Conservation (phyloP, 257 asterid genomes). For the Phtheirospermum japonicum region DNA sequence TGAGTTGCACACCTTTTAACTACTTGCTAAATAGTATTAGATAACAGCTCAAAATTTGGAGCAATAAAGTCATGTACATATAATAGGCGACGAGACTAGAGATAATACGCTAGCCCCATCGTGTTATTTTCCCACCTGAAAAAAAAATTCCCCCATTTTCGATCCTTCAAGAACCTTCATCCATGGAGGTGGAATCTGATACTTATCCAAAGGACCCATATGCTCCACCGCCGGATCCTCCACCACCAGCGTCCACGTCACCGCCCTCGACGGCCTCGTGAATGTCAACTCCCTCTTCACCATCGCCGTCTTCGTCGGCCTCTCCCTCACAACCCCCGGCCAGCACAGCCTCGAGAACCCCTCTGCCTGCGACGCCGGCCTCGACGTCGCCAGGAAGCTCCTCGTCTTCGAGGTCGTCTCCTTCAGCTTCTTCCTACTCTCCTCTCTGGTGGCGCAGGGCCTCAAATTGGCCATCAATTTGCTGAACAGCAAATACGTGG, state of each 20-base stretch:
- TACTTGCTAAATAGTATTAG: too few species aligned
- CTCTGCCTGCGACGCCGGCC: constrained; percentile 82
- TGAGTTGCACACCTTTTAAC: too few species aligned
- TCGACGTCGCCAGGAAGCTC: too few species aligned
- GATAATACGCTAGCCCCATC: too few species aligned
- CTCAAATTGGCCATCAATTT: constrained; percentile 74
- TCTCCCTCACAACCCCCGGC: constrained; percentile 66
- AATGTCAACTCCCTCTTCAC: constrained; percentile 89
- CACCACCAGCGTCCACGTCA: constrained; percentile 81
- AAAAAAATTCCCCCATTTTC: not conserved
- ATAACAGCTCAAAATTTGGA: too few species aligned
- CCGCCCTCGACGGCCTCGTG: constrained; percentile 87
- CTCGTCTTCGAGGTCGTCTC: too few species aligned
- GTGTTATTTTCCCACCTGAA: too few species aligned
- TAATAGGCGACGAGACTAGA: too few species aligned
- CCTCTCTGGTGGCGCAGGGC: constrained; percentile 89
- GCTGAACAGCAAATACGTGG: constrained; percentile 65
- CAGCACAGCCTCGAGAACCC: constrained; percentile 74
- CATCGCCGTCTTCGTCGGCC: constrained; percentile 79
- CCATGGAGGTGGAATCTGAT: constrained; percentile 43
- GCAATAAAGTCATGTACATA: too few species aligned
- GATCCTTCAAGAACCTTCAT: not conserved
- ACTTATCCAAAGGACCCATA: constrained; percentile 37
- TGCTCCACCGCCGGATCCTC: constrained; percentile 31
- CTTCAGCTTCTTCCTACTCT: constrained; percentile 86